Base-by-base conservation (phyloP, 768 basidiomycete genomes). In the Lepiota brunneoincarnata region DNA sequence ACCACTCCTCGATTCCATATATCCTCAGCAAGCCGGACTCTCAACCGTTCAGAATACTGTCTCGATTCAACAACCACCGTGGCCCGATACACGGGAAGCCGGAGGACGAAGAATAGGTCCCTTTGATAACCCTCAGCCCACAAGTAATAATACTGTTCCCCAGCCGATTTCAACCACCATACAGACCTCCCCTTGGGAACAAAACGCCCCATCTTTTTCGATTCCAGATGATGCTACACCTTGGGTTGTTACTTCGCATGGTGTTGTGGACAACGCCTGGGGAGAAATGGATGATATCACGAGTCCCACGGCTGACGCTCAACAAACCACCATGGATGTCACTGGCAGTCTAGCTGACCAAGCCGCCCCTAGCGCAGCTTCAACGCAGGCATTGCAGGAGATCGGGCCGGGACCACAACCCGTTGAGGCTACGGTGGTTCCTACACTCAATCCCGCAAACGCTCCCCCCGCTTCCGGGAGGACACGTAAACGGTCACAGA, bases 211-310 rank as follows among this genome's bases (percentile, higher is more conserved):
- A 35, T 57, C 70, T 48, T 52, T 48, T 41, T 59, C 70, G 12
- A 64, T 68, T 36, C 43, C 63, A 17, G 63, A 66, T 28, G 78
- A 84, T 14, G 71, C 77, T 45, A 81, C 84, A 1, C 77, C 83
- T 3, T 87, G 86, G 86, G 64, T 75, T 43, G 66, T 71, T 46
- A 71, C 80, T 10, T 78, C 79, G 4, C 72, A 82, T 50, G 73
- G 73, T 20, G 61, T 64, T 34, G 64, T 72, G 0, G 75, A 80
- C 34, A 78, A 80, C 15, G 70, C 64, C 44, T 84, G 83, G 84
- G 71, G 65, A 44, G 63, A 70, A 43, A 36, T 55, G 10, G 17
- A 26, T 17, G 49, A 49, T 14, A 20, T 26, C n/a, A 31, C 21
- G 4, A 17, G 24, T 14, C 31, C 18, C 10, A 6, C 35, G 24